Evolutionary conservation across 257 asterid genomes (phyloP), one percentile per base, ranked within the genome.

Genomic region (Fraxinus pennsylvanica): DNA sequence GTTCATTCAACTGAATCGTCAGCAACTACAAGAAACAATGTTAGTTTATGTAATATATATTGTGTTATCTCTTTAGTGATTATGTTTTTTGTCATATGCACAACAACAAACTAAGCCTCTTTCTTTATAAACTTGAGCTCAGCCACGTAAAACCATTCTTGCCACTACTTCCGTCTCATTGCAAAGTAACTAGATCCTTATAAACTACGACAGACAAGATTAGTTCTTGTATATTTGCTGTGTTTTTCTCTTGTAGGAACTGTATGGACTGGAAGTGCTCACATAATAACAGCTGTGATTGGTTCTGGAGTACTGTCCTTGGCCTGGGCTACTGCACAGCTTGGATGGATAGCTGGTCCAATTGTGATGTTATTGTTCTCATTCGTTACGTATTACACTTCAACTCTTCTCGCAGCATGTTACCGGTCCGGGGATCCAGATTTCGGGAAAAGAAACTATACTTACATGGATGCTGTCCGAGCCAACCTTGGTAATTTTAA

Each of bases 271-370:
- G 85, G 85, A 4, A 86, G 86, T 75, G 86, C 90, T 13, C 90
- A 86, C 21, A 84, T 86, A 70, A 84, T 86, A 52, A 86, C 90
- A 15, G 86, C 90, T 15, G 86, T 86, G 71, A 82, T 86, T 6
- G 90, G 90, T 4, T 80, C 90, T 4, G 90, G 90, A 1, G 88
- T 84, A 30, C 32, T 86, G 54, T 86, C 90, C 6, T 73, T 86
- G 57, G 88, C 85, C 6, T 86, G 90, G 88, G 80, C 90, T 7
- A 73, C 66, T 4, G 90, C 90, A 5, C 90, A 86, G 9, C 71
- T 86, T 77, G 90, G 90, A 2, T 86, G 90, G 90, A 74, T 84
- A 12, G 88, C 86, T 4, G 90, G 90, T 8, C 88, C 88, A 9
- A 4, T 78, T 6, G 73, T 78, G 67, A 29, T 84, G 71, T 29